Base-by-base conservation (phyloP, 169 alveolate genomes). In the Babesia ovata region DNA sequence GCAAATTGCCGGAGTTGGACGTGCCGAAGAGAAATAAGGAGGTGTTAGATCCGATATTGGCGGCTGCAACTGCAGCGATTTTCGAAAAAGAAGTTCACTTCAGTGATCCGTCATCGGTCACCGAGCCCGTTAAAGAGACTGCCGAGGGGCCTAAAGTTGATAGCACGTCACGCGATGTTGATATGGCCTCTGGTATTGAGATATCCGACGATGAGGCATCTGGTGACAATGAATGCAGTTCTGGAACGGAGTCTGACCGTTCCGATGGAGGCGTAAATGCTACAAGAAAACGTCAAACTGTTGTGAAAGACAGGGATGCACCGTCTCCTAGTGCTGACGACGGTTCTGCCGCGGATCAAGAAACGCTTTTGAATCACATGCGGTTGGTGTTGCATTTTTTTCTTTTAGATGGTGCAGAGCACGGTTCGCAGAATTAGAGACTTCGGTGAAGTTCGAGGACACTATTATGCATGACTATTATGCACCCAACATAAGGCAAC, bases 401-500 rank as follows among this genome's bases (percentile, higher is more conserved):
- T 36, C 54, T 24, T 11, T 39, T 17, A 61, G 4, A 19, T n/a
- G 10, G 29, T 33, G 45, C 70, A 61, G 70, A 33, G 0, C 8
- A 33, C 22, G 54, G 14, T 16, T n/a, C 11, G 21, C 10, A 4
- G 54, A 61, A 4, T 28, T 45, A 19, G 60, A 50, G 7, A 4
- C 46, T 28, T 24, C 50, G 8, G 65, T 74, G 49, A 54, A 69
- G 46, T 42, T 69, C 36, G 70, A 52, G 48, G 69, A 66, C 19
- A 71, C 83, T 22, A 52, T 79, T 19, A 3, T 79, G 48, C 54
- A 79, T 28, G 81, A 79, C 56, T 54, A 79, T 63, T 66, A 65
- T 67, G 54, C 52, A 22, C 83, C 83, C 0, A 70, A 70, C 26
- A 63, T 57, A 29, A 52, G 48, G 19, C 63, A 58, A 44, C 22